Conservation (phyloP, 208 protist genomes). For the Acanthamoeba castellanii region DNA sequence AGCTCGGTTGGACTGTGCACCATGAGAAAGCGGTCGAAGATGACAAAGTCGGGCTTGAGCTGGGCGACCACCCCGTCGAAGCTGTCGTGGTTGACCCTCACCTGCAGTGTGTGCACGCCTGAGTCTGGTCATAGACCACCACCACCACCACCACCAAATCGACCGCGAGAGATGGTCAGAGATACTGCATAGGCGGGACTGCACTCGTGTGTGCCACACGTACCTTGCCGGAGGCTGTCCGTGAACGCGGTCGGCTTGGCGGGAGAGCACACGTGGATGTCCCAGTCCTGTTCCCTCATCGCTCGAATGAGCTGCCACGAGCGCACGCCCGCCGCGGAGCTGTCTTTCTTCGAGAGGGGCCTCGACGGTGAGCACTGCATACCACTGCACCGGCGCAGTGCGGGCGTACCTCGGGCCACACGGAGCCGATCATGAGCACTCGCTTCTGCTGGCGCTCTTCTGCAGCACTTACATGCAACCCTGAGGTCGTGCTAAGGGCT, state of each 20-base stretch:
- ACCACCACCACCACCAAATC: not conserved
- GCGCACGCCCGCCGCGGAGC: conserved; percentile 56
- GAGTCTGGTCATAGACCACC: not conserved
- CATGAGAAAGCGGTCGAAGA: conserved; percentile 71
- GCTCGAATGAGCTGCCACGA: conserved; percentile 48
- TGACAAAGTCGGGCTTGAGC: conserved; percentile 55
- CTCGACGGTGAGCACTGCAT: not conserved
- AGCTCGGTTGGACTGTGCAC: too few relatives aligned
- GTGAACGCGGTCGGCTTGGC: conserved; percentile 43
- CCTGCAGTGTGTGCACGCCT: not conserved
- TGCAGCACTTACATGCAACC: too few relatives aligned
- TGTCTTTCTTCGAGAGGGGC: conserved; percentile 12
- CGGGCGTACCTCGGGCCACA: conserved; percentile 62
- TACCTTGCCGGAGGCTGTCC: not conserved
- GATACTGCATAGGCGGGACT: not conserved
- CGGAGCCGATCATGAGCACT: conserved; percentile 24
- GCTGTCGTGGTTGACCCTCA: conserved; percentile 51
- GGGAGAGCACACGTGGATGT: conserved; percentile 45
- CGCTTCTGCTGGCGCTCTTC: not conserved
- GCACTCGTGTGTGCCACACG: not conserved
- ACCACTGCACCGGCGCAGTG: not conserved
- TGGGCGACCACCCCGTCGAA: conserved; percentile 14
- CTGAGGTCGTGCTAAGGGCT: too few relatives aligned
- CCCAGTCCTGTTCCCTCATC: conserved; percentile 44
- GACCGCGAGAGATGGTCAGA: not conserved